Evolutionary conservation across 208 protist genomes (phyloP), one percentile per base, ranked within the genome.

Genomic region (Leishmania major): DNA sequence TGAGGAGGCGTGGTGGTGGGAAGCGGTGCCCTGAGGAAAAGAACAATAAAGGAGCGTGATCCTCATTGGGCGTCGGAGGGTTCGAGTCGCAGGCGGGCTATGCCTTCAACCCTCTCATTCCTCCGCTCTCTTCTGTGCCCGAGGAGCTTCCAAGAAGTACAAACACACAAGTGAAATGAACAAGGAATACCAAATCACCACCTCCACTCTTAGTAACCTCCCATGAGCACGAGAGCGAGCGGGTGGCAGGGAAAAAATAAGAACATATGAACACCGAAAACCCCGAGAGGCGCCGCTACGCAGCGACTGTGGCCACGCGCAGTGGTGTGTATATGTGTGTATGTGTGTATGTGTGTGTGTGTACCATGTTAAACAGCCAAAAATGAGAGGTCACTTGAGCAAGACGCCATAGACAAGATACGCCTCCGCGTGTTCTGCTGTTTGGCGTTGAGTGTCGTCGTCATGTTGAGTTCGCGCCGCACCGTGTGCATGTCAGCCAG

Each of bases 351-450:
- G 40, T 45, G 0, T 74, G 25, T 62, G 25, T 74, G 40, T 19
- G 0, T 53, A 25, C 45, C 28, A 8, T 53, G 17, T 40, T 62
- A 80, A 55, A 43, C 17, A 4, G 31, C 7, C 74, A 86, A 51
- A 53, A 86, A 86, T 35, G 77, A 78, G 15, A 86, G 64, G 66
- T 82, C 82, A n/a, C 55, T 74, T 28, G 82, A 86, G 60, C 82
- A 86, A 17, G 67, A 66, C 28, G 72, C 76, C 15, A 28, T 45
- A 7, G 22, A 76, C 0, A 74, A 3, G 17, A 82, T 79, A 5
- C 69, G n/a, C 11, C 25, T 47, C 78, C 79, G 37, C 31, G 57
- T 31, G 28, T 55, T 25, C 64, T 76, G 22, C 55, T 86, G 82
- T 31, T 70, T 28, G 19, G 71, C n/a, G 17, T 60, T 82, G 53